Evolutionary conservation across 2,329 filamentous ascomycete species (phyloP), one percentile per base, ranked within the genome.

Genomic region (Alternaria sp.): DNA sequence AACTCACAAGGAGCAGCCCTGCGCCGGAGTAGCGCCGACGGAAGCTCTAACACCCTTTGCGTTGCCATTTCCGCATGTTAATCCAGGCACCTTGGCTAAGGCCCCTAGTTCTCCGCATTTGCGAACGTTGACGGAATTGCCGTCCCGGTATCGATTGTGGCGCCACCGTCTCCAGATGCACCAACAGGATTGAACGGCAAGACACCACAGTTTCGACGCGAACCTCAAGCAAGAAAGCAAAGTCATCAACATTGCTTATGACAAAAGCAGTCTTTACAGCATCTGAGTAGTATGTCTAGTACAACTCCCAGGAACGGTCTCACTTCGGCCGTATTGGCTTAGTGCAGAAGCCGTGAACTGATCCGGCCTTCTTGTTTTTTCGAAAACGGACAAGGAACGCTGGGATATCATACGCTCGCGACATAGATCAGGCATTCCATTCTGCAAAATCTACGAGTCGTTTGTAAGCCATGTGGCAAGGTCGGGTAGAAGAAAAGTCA

Each of bases 11-110:
- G n/a, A 53, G 9, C 28, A 25, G 11, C 26, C 26, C 18, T 21
- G 26, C 23, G 18, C 58, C 58, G 58, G 6, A 44, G 58, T 57
- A 57, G 58, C 18, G 33, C 58, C 53, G 58, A 49, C 6, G 14
- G n/a, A 43, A 37, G 18, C 7, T 51, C 49, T 7, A 51, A 51
- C 49, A 33, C 30, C 30, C 20, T 44, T 44, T 30, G 15, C 15
- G 21, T 44, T 44, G 9, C 28, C 43, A 23, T 55, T 46, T 28
- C 20, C 53, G 44, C 33, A 28, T 23, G 44, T 10, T 23, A 28
- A 45, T 59, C 33, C 23, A 15, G 23, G n/a, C 58, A 49, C 23
- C 20, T 44, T 57, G 15, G 25, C 33, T 25, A 9, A 37, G 20
- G 26, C 49, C 49, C 15, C 20, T 33, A 55, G 41, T 28, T 26